Conservation (phyloP, 805 yeast species). For the Barnettozyma vustinii region DNA sequence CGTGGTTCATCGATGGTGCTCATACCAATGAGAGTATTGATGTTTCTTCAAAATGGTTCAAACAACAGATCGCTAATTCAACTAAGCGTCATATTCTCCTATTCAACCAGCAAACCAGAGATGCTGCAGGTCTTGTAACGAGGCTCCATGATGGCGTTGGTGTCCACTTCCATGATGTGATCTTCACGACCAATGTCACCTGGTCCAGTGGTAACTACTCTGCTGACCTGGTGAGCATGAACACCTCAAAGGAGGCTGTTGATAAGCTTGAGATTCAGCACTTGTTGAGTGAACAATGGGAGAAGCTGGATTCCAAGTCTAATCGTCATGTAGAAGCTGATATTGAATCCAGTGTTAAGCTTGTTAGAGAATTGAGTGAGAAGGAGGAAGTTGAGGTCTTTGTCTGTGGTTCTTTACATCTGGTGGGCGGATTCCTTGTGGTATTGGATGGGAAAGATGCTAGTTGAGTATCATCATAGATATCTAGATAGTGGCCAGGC, state of each 20-base stretch:
- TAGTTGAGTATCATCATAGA: background rate
- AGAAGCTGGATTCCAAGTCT: constrained; percentile 38
- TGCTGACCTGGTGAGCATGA: constrained; percentile 79
- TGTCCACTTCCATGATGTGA: constrained; percentile 61
- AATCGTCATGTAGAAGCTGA: constrained; percentile 55
- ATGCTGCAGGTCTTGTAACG: constrained; percentile 59
- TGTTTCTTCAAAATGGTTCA: constrained; percentile 82
- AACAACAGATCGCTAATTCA: constrained; percentile 28
- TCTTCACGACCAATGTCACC: constrained; percentile 89
- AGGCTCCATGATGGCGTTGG: constrained; percentile 42
- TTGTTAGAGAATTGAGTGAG: constrained; percentile 31
- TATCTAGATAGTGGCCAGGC: background rate
- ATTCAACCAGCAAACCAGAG: constrained; percentile 94
- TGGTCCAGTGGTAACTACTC: constrained; percentile 80
- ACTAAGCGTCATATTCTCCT: constrained; percentile 46
- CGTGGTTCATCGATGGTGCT: constrained; percentile 95
- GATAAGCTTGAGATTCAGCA: constrained; percentile 81
- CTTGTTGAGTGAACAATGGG: constrained; percentile 67
- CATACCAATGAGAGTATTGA: constrained; percentile 85
- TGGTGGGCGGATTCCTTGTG: constrained; percentile 90
- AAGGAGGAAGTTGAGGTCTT: constrained; percentile 55
- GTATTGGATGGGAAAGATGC: constrained; percentile 51
- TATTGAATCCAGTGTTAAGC: constrained; percentile 67
- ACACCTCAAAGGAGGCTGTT: constrained; percentile 72
- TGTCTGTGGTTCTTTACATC: constrained; percentile 89